Conservation (phyloP, 805 yeast genomes). For the Saccharomycopsis selenospora region DNA sequence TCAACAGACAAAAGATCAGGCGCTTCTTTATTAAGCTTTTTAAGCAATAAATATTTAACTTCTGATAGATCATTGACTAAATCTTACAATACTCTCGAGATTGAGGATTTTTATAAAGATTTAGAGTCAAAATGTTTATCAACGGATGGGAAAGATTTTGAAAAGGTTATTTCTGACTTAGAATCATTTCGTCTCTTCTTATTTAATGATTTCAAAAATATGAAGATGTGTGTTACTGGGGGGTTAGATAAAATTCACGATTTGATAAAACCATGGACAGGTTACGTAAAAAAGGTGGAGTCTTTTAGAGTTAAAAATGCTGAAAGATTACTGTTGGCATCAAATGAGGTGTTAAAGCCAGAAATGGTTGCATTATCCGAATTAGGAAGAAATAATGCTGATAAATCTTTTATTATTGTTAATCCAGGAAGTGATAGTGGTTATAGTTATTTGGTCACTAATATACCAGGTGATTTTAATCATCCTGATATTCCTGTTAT, state of each 20-base stretch:
- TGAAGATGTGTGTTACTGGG: constrained; percentile 66
- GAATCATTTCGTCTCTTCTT: constrained; percentile 45
- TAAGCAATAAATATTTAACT: constrained; percentile 47
- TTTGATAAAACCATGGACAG: constrained; percentile 58
- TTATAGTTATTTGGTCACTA: constrained; percentile 52
- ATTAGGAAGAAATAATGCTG: constrained; percentile 45
- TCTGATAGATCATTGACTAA: constrained; percentile 56
- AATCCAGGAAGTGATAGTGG: constrained; percentile 85
- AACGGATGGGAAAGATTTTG: constrained; percentile 41
- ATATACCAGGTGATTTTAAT: constrained; percentile 44
- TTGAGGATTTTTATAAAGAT: constrained; percentile 50
- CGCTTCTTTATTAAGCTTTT: constrained; percentile 54
- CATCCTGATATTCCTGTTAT: constrained; percentile 46
- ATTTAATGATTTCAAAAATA: constrained; percentile 44
- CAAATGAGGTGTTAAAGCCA: constrained; percentile 37
- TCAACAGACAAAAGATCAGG: constrained; percentile 63
- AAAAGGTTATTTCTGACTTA: constrained; percentile 40
- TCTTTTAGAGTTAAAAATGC: constrained; percentile 24
- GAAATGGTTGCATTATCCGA: constrained; percentile 47
- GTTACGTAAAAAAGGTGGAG: constrained; percentile 26
- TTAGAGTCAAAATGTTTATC: constrained; percentile 41
- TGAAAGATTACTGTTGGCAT: constrained; percentile 9
- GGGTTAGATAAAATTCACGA: constrained; percentile 44
- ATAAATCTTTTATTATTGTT: constrained; percentile 54
- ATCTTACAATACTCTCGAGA: constrained; percentile 56